phyloP scores from a whole-genome alignment of 1,139 yeast species.

The Saccharomyces hybrid region DNA sequence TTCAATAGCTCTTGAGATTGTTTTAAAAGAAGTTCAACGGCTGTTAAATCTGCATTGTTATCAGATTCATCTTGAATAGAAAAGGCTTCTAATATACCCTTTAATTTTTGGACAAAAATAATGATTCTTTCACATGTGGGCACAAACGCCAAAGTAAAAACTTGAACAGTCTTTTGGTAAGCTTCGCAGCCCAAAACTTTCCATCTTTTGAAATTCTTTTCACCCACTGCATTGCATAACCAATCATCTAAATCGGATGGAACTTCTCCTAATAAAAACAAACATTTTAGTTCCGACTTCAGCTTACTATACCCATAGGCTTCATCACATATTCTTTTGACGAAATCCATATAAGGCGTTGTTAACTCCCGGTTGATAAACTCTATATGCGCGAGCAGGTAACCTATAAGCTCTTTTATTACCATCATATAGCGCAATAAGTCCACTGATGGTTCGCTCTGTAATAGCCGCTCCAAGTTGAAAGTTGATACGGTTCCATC shows the following conservation, averaged over 20 bases:
- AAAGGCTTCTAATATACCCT: constrained; percentile 30
- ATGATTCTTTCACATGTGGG: constrained; percentile 55
- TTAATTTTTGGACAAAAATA: constrained; percentile 42
- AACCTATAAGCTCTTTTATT: constrained; percentile 10
- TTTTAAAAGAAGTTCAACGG: constrained; percentile 1
- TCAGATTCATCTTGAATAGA: constrained; percentile 4
- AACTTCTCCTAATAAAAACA: constrained; percentile 18
- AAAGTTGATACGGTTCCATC: constrained; percentile 11
- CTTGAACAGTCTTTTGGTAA: constrained; percentile 19
- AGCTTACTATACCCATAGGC: constrained; percentile 12
- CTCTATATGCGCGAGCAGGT: constrained; percentile 15
- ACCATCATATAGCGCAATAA: constrained; percentile 7
- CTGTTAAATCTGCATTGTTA: constrained; percentile 3
- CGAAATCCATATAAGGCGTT: constrained; percentile 15
- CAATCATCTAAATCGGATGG: constrained; percentile 37
- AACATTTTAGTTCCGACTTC: constrained; percentile 9
- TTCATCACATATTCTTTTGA: constrained; percentile 11
- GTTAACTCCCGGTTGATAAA: constrained; percentile 12
- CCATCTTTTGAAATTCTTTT: constrained; percentile 60
- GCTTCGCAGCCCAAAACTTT: constrained; percentile 38
- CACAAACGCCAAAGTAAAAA: constrained; percentile 33
- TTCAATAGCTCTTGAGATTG: constrained; percentile 4
- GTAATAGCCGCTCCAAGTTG: constrained; percentile 5
- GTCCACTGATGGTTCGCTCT: constrained; percentile 3
- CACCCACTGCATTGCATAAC: constrained; percentile 52